Percentiles rank a stretch among this genome's conserved stretches.
Conservation (phyloP, 495 filamentous ascomycete species). For the Usnea hakonensis region DNA sequence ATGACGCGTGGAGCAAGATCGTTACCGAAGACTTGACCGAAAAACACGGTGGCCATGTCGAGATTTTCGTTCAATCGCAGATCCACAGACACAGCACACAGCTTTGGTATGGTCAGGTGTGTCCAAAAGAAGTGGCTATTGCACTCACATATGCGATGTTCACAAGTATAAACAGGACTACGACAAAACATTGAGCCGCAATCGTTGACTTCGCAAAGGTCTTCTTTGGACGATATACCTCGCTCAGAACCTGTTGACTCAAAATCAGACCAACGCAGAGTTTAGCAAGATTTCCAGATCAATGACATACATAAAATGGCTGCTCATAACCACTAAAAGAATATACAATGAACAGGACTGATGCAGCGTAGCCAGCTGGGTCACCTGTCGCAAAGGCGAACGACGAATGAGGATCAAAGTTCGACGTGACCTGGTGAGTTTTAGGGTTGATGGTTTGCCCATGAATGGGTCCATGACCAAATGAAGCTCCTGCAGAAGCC, state of each 20-base stretch:
- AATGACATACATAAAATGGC: slow-evolving; percentile 13
- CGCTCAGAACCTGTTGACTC: slow-evolving; percentile 33
- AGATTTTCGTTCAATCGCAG: slow-evolving; percentile 8
- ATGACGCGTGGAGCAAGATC: slow-evolving; percentile 27
- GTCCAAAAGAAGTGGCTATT: slow-evolving; percentile 16
- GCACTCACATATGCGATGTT: slow-evolving; percentile 40
- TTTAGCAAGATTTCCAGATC: neutral
- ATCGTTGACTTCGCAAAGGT: slow-evolving; percentile 33
- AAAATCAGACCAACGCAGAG: neutral
- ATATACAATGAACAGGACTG: slow-evolving; percentile 18
- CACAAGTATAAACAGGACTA: slow-evolving; percentile 35
- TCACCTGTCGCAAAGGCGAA: slow-evolving; percentile 20
- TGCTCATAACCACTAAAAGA: slow-evolving; percentile 19
- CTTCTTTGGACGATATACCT: slow-evolving; percentile 36
- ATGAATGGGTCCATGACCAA: slow-evolving; percentile 22
- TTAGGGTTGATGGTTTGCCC: slow-evolving; percentile 1
- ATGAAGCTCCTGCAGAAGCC: slow-evolving; percentile 18
- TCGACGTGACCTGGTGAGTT: slow-evolving; percentile 12
- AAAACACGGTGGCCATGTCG: slow-evolving; percentile 25
- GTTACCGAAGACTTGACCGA: slow-evolving; percentile 23
- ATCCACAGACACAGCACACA: slow-evolving; percentile 16
- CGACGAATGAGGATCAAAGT: slow-evolving; percentile 22
- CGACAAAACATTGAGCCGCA: slow-evolving; percentile 27
- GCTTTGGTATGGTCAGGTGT: slow-evolving; percentile 5
- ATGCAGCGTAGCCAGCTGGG: slow-evolving; percentile 10